Base-by-base conservation (phyloP, 2,329 filamentous ascomycete genomes). In the Helotiales sp. region DNA sequence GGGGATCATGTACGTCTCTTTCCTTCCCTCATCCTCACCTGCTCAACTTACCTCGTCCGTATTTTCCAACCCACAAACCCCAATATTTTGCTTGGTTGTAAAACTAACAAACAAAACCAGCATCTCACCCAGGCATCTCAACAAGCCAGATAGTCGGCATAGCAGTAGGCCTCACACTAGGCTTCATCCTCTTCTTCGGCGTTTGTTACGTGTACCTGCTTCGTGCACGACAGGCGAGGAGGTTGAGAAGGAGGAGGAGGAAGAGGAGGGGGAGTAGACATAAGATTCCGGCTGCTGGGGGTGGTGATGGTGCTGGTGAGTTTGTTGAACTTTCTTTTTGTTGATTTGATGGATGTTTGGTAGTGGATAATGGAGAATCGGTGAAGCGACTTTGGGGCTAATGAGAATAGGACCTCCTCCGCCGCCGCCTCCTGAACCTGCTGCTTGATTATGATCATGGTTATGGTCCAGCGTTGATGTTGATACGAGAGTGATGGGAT, bases 171-270 rank as follows among this genome's bases (percentile, higher is more conserved):
- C 50, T 62, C 10, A 17, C 53, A 12, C 46, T 54, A 2, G 54
- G 55, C 2, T 47, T 61, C n/a, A 17, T 51, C 15, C 19, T 58
- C 2, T 54, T 66, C 17, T 13, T 55, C 25, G 63, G 55, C 2
- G 60, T 63, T 13, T 48, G 52, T 17, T 66, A 66, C 49, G 57
- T 66, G 8, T 66, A 63, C 50, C 44, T 55, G 7, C 48, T 66
- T 6, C 33, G 64, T 1, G 3, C 7, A 15, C 22, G 40, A 3
- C 40, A 44, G 25, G 44, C 57, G 30, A 53, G 58, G 29, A 55
- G 58, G 44, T 30, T 40, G 57, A 42, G 48, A 25, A 40, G 29
- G n/a, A 17, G n/a, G 3, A 5, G 17, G 2, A 6, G 36, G 12
- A 17, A 19, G 17, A 22, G 36, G 17, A 40, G 49, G 31, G 52